These are phyloP conservation scores for Apiotrichum brassicae DNA, from an alignment of 1,284 basidiomycete species.

Conservation along the genomic window DNA sequence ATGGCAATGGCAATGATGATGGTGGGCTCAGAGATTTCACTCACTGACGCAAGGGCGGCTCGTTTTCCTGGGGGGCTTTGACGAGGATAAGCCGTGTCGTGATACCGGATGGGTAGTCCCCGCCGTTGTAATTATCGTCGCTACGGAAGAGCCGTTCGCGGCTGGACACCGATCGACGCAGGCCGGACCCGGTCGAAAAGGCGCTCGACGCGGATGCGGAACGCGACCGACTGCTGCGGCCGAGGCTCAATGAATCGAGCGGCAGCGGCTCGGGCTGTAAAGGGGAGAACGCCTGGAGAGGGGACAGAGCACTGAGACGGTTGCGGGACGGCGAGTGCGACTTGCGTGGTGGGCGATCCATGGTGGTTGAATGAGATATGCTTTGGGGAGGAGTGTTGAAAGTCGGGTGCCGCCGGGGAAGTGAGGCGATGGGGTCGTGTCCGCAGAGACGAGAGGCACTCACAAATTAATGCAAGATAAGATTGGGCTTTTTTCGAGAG, in stretches of 20 bases:
- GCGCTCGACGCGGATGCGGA: not conserved
- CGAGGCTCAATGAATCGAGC: not conserved
- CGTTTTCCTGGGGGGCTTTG: conserved; percentile 35
- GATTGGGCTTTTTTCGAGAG: too few relatives aligned
- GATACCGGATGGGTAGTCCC: conserved; percentile 2
- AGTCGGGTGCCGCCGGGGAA: too few relatives aligned
- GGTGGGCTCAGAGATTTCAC: conserved; percentile 6
- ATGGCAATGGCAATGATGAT: too few relatives aligned
- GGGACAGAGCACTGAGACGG: conserved; percentile 36
- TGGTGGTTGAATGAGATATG: not conserved
- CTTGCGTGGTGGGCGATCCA: conserved; percentile 3
- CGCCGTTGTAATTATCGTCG: not conserved
- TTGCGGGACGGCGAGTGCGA: conserved; percentile 56
- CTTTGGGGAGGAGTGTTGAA: too few relatives aligned
- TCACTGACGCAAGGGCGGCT: conserved; percentile 13
- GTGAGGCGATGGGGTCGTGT: too few relatives aligned
- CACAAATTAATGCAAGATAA: too few relatives aligned
- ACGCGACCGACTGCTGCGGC: not conserved
- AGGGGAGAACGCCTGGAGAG: conserved; percentile 43
- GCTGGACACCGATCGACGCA: conserved; percentile 10
- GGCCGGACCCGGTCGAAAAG: not conserved
- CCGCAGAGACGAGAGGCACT: too few relatives aligned
- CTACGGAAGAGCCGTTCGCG: conserved; percentile 12
- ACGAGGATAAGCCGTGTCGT: conserved; percentile 40
- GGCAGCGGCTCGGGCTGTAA: conserved; percentile 11